Conservation (phyloP, 352 stramenopile genomes). For the Pythium sukuiense region DNA sequence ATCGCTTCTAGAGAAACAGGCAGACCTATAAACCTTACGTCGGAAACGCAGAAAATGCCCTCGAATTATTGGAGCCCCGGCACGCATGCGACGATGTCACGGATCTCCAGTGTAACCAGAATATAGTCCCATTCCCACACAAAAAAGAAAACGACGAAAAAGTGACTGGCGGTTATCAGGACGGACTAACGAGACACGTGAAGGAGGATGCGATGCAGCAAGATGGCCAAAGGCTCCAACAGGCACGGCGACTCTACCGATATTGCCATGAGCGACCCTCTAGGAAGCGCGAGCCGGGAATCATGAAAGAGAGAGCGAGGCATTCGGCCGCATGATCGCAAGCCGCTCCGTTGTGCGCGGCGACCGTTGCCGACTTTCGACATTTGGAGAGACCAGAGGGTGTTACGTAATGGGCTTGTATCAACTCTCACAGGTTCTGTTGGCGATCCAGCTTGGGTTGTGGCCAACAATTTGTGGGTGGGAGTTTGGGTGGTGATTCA, state of each 20-base stretch:
- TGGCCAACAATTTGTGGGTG: neutral
- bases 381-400: neutral
- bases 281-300: neutral
- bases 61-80: neutral
- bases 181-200: neutral
- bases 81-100: neutral
- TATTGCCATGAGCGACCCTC: neutral
- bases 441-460: neutral
- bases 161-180: neutral
- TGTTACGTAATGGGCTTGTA: neutral
- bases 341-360: neutral
- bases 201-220: neutral
- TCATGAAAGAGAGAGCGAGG: neutral
- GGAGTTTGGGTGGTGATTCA: conserved; percentile 13
- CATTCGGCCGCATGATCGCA: neutral
- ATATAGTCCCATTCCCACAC: neutral
- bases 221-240: neutral
- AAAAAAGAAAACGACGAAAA: neutral
- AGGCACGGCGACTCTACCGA: too few relatives aligned
- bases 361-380: neutral
- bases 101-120: neutral
- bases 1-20: neutral
- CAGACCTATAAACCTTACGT: neutral
- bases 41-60: neutral
- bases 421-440: conserved; percentile 9